These are phyloP conservation scores for Yamadazyma jaroonii DNA, from an alignment of 1,139 yeast genomes.

Conservation along the genomic window DNA sequence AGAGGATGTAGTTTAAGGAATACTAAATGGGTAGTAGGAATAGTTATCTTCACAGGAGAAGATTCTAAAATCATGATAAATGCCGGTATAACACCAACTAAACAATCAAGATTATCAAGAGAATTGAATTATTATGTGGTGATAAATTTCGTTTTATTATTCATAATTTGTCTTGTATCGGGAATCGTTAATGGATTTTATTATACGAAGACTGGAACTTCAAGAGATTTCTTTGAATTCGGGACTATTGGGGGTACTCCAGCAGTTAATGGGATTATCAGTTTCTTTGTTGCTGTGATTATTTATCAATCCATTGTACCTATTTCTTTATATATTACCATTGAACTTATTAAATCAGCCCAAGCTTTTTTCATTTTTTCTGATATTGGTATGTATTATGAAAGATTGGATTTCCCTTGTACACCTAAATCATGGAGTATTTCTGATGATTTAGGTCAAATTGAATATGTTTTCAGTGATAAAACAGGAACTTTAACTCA, in stretches of 20 bases:
- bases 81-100: constrained; percentile 57
- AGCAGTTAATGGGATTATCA: constrained; percentile 49
- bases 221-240: constrained; percentile 46
- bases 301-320: constrained; percentile 60
- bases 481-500: constrained; percentile 63
- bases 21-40: constrained; percentile 54
- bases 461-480: constrained; percentile 60
- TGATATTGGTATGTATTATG: constrained; percentile 52
- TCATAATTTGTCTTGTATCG: constrained; percentile 49
- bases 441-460: constrained; percentile 65
- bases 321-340: constrained; percentile 56
- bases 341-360: constrained; percentile 57
- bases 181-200: constrained; percentile 53
- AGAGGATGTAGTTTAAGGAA: constrained; percentile 55
- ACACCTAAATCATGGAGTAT: constrained; percentile 62
- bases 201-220: constrained; percentile 30
- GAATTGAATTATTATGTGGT: constrained; percentile 51
- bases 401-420: constrained; percentile 53
- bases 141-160: constrained; percentile 45
- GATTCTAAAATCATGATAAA: constrained; percentile 59
- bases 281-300: constrained; percentile 52
- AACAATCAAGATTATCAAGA: constrained; percentile 50
- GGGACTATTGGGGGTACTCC: constrained; percentile 52
- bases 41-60: constrained; percentile 51
- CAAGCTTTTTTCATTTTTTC: constrained; percentile 58